Evolutionary conservation across 2,329 filamentous ascomycete genomes (phyloP).

Genomic region (Fusarium sp.): DNA sequence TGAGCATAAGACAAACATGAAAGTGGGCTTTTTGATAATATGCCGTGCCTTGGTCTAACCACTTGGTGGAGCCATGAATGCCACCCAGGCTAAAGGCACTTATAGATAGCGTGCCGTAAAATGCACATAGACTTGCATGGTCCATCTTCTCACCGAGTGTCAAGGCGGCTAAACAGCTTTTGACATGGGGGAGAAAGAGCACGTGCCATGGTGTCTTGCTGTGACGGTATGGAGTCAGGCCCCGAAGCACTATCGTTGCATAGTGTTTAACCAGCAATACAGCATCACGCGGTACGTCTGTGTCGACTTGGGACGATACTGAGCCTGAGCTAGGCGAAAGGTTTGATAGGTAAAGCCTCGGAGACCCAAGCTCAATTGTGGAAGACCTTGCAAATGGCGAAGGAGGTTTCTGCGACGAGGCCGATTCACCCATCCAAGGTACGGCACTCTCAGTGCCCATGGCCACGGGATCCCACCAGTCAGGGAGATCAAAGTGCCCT

Average conservation of each 20-base stretch:
- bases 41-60: constrained; percentile 14
- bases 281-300: constrained; percentile 14
- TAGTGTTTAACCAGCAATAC: constrained; percentile 27
- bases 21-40: constrained; percentile 16
- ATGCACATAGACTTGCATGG: constrained; percentile 26
- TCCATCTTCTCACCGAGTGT: constrained; percentile 25
- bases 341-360: fast-evolving
- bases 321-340: background rate
- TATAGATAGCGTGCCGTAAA: constrained; percentile 28
- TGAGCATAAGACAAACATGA: constrained; percentile 8
- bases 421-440: background rate
- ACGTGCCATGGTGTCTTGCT: constrained; percentile 36
- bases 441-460: background rate
- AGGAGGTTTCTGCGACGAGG: background rate
- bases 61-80: constrained; percentile 11
- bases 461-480: constrained; percentile 16
- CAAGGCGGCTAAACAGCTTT: constrained; percentile 21
- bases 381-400: background rate
- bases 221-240: constrained; percentile 26
- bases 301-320: background rate
- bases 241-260: constrained; percentile 15
- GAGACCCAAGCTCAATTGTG: background rate
- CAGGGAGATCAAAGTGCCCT: background rate
- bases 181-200: constrained; percentile 18
- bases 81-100: constrained; percentile 25